Conservation (phyloP, 768 basidiomycete species). For the Chalciporus piperatus region DNA sequence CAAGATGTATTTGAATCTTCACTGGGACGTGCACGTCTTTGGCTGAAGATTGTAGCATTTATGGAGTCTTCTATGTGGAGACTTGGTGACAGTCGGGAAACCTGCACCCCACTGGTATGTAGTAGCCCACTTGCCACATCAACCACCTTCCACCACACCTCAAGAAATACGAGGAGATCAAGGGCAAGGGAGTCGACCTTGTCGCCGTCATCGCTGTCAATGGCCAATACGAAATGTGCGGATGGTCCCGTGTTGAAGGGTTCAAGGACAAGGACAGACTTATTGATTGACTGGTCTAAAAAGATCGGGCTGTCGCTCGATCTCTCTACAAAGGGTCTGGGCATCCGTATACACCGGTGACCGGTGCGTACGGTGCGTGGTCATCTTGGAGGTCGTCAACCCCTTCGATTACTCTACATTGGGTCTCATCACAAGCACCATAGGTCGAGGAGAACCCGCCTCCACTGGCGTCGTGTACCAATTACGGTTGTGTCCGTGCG, state of each 20-base stretch:
- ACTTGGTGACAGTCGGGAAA: too few species aligned
- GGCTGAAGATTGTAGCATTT: too few species aligned
- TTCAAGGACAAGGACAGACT: slow-evolving; percentile 62
- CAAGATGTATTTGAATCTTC: too few species aligned
- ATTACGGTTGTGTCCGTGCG: too few species aligned
- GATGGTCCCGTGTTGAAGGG: slow-evolving; percentile 56
- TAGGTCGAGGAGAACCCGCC: slow-evolving; percentile 11
- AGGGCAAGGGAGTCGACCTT: slow-evolving; percentile 50
- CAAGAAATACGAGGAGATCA: slow-evolving; percentile 45
- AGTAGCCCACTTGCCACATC: slow-evolving; percentile 41
- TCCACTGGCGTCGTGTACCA: too few species aligned
- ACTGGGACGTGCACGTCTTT: too few species aligned
- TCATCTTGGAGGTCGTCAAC: slow-evolving; percentile 63
- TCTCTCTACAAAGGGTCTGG: slow-evolving; percentile 47
- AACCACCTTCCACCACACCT: slow-evolving; percentile 48
- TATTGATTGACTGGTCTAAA: slow-evolving; percentile 47
- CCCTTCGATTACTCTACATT: not conserved
- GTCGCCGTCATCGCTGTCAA: slow-evolving; percentile 58
- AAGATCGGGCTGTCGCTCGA: slow-evolving; percentile 55
- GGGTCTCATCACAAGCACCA: slow-evolving; percentile 3
- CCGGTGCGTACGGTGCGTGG: too few species aligned
- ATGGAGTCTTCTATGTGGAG: too few species aligned
- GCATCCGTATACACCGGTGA: slow-evolving; percentile 58
- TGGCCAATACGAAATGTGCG: slow-evolving; percentile 59
- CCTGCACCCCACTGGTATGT: not conserved